Conservation (phyloP, 2,329 filamentous ascomycete genomes). For the Aspergillus pseudoviridinutans region DNA sequence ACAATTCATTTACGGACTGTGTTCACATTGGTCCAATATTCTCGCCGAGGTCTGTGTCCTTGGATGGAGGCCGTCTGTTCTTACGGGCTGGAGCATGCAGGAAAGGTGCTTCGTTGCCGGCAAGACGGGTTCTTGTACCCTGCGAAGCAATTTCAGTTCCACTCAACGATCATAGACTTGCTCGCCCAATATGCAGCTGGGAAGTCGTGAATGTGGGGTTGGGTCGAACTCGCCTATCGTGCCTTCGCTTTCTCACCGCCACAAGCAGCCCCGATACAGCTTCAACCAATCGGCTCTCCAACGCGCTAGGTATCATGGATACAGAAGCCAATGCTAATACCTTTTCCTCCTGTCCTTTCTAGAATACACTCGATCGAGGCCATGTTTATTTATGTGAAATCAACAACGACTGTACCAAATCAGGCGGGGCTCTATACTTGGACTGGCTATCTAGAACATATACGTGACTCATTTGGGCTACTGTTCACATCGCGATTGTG, state of each 20-base stretch:
- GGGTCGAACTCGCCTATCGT: slow-evolving; percentile 18
- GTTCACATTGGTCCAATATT: background rate
- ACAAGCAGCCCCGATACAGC: slow-evolving; percentile 11
- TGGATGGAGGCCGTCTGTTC: background rate
- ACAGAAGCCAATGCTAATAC: background rate
- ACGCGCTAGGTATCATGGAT: slow-evolving; percentile 8
- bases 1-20: background rate
- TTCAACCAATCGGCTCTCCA: slow-evolving; percentile 5
- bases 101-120: background rate
- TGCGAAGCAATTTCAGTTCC: slow-evolving; percentile 1
- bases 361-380: slow-evolving; percentile 11
- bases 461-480: too few relatives aligned
- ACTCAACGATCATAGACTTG: slow-evolving; percentile 2
- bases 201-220: slow-evolving; percentile 21
- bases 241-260: slow-evolving; percentile 21
- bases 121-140: background rate
- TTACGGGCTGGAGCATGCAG: background rate
- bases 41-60: background rate
- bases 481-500: background rate
- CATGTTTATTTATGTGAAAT: slow-evolving; percentile 2
- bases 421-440: background rate
- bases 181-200: slow-evolving; percentile 9
- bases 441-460: too few relatives aligned
- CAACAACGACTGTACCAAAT: background rate
- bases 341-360: slow-evolving; percentile 5